phyloP scores from a whole-genome alignment of 441 rosid species.

The Kokia cookei region DNA sequence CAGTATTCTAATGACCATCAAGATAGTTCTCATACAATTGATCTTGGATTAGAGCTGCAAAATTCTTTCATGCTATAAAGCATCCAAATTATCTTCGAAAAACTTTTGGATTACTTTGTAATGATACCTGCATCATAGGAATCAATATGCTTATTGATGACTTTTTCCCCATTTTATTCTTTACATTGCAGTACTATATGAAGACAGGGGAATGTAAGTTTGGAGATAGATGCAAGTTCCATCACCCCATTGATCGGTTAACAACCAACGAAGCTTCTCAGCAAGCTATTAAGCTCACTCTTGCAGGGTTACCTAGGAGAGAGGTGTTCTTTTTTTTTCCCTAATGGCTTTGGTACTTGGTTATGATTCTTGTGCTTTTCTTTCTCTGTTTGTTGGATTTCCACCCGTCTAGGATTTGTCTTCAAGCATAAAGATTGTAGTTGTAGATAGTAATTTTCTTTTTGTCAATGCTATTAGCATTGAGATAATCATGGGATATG shows the following conservation, averaged over 20 bases:
- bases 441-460: not conserved
- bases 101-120: not conserved
- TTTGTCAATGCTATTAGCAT: not conserved
- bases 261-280: slow-evolving; percentile 37
- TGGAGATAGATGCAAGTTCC: slow-evolving; percentile 76
- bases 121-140: not conserved
- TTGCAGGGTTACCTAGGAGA: slow-evolving; percentile 94
- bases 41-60: not conserved
- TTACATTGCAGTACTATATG: slow-evolving; percentile 63
- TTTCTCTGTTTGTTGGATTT: not conserved
- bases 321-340: slow-evolving; percentile 46
- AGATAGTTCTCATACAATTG: not conserved
- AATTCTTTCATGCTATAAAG: not conserved
- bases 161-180: slow-evolving; percentile 8
- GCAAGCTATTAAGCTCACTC: slow-evolving; percentile 63
- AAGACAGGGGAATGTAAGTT: slow-evolving; percentile 89
- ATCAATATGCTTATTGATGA: not conserved
- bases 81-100: not conserved
- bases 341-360: not conserved
- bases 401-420: not conserved
- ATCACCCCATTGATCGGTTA: slow-evolving; percentile 77
- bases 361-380: not conserved
- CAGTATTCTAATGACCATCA: not conserved
- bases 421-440: not conserved
- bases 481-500: not conserved